A percentile compares a stretch with the other conserved stretches of the same genome.
These are phyloP conservation scores for Pterocarpus santalinus DNA, from an alignment of 306 rosid genomes.

Conservation along the genomic window DNA sequence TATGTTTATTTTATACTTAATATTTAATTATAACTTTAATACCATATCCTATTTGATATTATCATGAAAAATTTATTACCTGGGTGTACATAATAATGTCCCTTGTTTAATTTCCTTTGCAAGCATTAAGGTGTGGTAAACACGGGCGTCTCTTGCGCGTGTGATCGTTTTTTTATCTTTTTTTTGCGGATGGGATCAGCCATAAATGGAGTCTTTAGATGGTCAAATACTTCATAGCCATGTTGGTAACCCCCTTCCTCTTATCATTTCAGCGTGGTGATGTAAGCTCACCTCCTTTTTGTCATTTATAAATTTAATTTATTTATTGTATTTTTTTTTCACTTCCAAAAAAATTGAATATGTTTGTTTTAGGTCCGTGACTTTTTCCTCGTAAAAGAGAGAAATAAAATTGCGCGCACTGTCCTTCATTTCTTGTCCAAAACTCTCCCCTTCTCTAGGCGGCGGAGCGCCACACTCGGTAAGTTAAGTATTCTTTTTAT, in stretches of 20 bases:
- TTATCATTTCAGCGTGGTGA: neutral
- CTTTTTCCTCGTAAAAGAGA: slow-evolving; percentile 6
- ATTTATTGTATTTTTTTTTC: neutral
- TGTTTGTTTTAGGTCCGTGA: neutral
- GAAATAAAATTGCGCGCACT: neutral
- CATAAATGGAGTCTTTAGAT: slow-evolving; percentile 60
- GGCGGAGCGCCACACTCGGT: neutral
- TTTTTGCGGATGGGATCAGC: slow-evolving; percentile 40
- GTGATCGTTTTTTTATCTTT: neutral
- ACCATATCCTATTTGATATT: no score
- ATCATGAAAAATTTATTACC: no score
- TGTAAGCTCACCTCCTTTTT: neutral
- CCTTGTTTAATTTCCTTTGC: no score
- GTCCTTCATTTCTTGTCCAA: neutral
- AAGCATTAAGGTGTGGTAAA: no score
- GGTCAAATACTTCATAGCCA: slow-evolving; percentile 55
- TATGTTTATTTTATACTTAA: no score
- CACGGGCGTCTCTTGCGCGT: slow-evolving; percentile 36
- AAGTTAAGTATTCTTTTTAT: neutral
- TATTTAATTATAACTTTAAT: no score
- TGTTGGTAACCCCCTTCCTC: neutral
- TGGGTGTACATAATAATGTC: no score
- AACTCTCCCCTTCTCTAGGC: neutral
- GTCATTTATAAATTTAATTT: neutral
- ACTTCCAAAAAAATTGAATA: neutral